Percentiles rank a stretch among this genome's conserved stretches.
These are phyloP conservation scores for Colletotrichum cereale DNA, from an alignment of 2,329 filamentous ascomycete species.

Conservation along the genomic window DNA sequence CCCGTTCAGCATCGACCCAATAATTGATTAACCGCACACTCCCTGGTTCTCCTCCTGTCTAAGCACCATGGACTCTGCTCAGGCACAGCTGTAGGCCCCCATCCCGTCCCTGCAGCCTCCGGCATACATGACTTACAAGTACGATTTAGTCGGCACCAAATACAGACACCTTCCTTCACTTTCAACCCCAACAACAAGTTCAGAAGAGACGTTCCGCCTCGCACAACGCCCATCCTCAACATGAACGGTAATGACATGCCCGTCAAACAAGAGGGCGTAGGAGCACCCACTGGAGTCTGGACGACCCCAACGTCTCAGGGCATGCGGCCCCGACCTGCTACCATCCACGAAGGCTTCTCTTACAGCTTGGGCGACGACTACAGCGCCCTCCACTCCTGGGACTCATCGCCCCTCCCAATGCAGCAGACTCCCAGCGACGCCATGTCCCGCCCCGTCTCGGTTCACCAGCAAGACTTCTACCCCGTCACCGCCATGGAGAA, in stretches of 20 bases:
- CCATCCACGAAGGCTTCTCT: slow-evolving; percentile 72
- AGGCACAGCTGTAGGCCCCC: slow-evolving; percentile 64
- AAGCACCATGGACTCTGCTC: slow-evolving; percentile 64
- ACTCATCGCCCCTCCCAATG: slow-evolving; percentile 65
- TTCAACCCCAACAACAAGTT: slow-evolving; percentile 63
- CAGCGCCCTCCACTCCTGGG: slow-evolving; percentile 67
- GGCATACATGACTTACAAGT: slow-evolving; percentile 52
- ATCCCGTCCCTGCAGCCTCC: slow-evolving; percentile 41
- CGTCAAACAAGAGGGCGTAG: slow-evolving; percentile 61
- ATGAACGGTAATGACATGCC: slow-evolving; percentile 67
- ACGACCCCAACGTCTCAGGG: slow-evolving; percentile 66
- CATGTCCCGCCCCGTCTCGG: slow-evolving; percentile 66
- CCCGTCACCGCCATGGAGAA: slow-evolving; percentile 62
- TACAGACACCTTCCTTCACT: slow-evolving; percentile 62
- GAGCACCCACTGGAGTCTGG: slow-evolving; percentile 63
- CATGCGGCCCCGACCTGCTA: slow-evolving; percentile 66
- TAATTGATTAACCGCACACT: slow-evolving; percentile 54
- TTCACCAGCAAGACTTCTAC: slow-evolving; percentile 68
- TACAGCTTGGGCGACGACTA: slow-evolving; percentile 69
- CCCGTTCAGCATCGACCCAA: slow-evolving; percentile 51
- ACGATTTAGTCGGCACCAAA: slow-evolving; percentile 59
- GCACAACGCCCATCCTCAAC: slow-evolving; percentile 57
- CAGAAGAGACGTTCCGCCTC: slow-evolving; percentile 58
- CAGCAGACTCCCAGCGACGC: slow-evolving; percentile 64
- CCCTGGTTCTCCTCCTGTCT: slow-evolving; percentile 46